Evolutionary conservation across 305 asterid species (phyloP), one percentile per base, ranked within the genome.

Genomic region (Solanum hybrid): DNA sequence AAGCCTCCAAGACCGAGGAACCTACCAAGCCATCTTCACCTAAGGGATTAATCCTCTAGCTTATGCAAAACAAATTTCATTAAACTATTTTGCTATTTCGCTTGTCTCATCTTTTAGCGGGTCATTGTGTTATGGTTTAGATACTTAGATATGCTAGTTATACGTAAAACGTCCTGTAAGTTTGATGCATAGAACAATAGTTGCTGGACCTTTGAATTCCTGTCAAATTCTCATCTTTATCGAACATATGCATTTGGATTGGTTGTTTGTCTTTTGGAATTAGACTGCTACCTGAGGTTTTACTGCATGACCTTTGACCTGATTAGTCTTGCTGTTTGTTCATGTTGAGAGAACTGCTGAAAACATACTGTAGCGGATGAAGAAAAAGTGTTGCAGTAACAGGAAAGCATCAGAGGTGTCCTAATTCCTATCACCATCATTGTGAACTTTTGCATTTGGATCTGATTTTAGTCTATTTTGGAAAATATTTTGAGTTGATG

Each of bases 41-140:
- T 13, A 91, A 91, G 91, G 95, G 95, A 5, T 91, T 92, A 93
- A 87, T 93, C 91, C 95, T 95, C 89, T 94, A 82, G 93, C 71
- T 88, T 75, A 64, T 73, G 38, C 89, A 73, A 71, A 71, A 76
- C 16, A 85, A 56, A 32, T 11, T 56, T 11, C n/a, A 24, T 79
- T 56, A 51, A 85, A 85, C 88, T 85, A 85, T 32, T 51, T 51
- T 51, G 37, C n/a, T 12, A 51, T 84, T 84, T n/a, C n/a, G 76
- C 32, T 17, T 2, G 46, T 85, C 76, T 85, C 76, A 85, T 85
- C 76, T 85, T 84, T 56, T 85, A 85, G 88, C 22, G 26, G 88
- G 69, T 56, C 88, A 56, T 56, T 85, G 51, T 31, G 88, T 85
- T 85, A n/a, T 85, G 76, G 46, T 56, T 56, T 56, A 85, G 88